Conservation (phyloP, 139 green algal genomes). For the Eudorina sp. region DNA sequence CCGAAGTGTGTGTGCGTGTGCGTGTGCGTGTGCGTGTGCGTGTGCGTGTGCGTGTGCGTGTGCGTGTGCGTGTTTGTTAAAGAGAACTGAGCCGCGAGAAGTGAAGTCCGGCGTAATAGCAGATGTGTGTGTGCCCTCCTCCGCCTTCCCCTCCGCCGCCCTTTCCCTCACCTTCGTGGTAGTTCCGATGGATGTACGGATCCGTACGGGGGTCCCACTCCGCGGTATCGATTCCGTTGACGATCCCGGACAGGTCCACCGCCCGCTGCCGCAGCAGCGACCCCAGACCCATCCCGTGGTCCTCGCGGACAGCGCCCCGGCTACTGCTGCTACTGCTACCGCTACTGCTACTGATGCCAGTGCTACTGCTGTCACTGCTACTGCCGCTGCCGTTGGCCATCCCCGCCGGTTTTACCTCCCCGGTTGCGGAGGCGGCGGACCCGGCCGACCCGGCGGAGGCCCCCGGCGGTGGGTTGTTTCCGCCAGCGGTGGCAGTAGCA, state of each 20-base stretch:
- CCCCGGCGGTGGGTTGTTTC: not conserved
- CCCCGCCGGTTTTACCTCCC: not conserved
- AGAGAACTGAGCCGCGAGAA: too few relatives aligned
- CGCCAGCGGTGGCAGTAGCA: too few relatives aligned
- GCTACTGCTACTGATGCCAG: not conserved
- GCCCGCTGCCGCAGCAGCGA: slow-evolving; percentile 65
- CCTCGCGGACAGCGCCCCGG: not conserved
- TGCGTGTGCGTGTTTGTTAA: too few relatives aligned
- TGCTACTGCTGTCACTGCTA: not conserved
- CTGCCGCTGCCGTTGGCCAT: not conserved
- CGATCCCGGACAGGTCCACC: slow-evolving; percentile 77
- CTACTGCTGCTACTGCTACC: not conserved
- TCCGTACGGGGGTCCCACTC: slow-evolving; percentile 85
- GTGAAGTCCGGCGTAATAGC: too few relatives aligned
- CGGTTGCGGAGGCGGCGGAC: too few relatives aligned
- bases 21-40: too few relatives aligned
- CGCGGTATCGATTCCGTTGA: slow-evolving; percentile 90
- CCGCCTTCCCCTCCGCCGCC: not conserved
- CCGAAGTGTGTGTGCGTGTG: too few relatives aligned
- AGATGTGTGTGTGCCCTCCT: too few relatives aligned
- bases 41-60: too few relatives aligned
- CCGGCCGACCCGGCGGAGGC: not conserved
- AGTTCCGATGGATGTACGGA: slow-evolving; percentile 70
- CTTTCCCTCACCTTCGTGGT: slow-evolving; percentile 46
- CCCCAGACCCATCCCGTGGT: slow-evolving; percentile 73